Evolutionary conservation across 2,329 filamentous ascomycete genomes (phyloP).

Genomic region (Calonectria montana): DNA sequence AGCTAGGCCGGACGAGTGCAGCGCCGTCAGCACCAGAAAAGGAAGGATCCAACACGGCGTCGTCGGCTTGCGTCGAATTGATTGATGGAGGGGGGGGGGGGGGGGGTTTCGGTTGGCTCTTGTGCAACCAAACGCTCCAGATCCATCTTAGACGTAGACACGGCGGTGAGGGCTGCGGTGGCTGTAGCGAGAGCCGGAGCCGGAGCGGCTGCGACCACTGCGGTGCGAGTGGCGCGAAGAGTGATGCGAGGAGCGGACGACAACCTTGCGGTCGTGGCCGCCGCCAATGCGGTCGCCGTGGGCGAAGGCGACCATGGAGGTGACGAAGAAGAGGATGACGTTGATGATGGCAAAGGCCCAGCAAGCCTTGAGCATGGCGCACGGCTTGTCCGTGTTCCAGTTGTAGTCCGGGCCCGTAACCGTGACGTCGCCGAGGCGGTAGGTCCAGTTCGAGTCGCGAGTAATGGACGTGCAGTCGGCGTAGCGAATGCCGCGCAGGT

Average conservation of each 20-base stretch:
- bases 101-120: background rate
- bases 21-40: background rate
- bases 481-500: constrained; percentile 67
- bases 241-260: constrained; percentile 49
- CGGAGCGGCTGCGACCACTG: constrained; percentile 49
- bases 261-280: constrained; percentile 49
- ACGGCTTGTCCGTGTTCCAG: constrained; percentile 76
- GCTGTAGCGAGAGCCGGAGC: constrained; percentile 51
- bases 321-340: constrained; percentile 81
- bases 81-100: background rate
- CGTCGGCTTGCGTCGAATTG: background rate
- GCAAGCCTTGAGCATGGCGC: constrained; percentile 90
- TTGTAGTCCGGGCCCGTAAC: constrained; percentile 64
- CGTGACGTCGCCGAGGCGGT: constrained; percentile 71
- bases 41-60: background rate
- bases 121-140: background rate
- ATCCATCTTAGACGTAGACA: constrained; percentile 55
- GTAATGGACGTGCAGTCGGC: constrained; percentile 76
- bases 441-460: constrained; percentile 60
- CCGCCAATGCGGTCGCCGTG: constrained; percentile 66
- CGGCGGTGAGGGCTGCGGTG: constrained; percentile 63
- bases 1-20: background rate
- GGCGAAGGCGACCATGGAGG: constrained; percentile 75
- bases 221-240: constrained; percentile 55
- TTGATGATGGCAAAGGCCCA: constrained; percentile 95